Base-by-base conservation (phyloP, 805 yeast species). In the Suhomyces kilbournensis region DNA sequence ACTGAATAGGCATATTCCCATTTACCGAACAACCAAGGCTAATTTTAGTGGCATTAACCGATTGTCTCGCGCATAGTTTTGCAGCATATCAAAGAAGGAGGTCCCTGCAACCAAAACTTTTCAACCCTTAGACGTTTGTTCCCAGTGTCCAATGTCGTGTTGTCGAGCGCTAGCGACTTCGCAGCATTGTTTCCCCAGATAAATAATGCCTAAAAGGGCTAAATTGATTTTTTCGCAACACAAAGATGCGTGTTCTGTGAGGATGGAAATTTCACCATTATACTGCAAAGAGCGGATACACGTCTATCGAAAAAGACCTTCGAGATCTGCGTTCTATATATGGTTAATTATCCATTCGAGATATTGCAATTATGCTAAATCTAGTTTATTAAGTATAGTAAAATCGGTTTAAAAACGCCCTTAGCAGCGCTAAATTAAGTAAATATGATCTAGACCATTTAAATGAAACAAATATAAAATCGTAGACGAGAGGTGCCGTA, bases 171-270 rank as follows among this genome's bases (percentile, higher is more conserved):
- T 12, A 42, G 45, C 45, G 45, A 42, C 45, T 17, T 23, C 28
- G 30, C 30, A 9, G 32, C n/a, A 46, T 46, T 46, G 48, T 46
- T 46, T 12, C 32, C 32, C 43, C 47, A 45, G 47, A 23, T 35
- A 32, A 17, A 12, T 5, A 15, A 14, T 26, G 12, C 48, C 48
- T 28, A 46, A 46, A 46, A 45, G 40, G 20, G 47, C 30, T 45
- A 45, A 45, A 45, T 38, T 38, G 15, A 32, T 32, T 38, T 38
- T 38, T 38, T 17, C 42, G 42, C 23, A n/a, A 2, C 40, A 38
- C 23, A 38, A 38, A 42, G 10, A 23, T 14, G 45, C 45, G 45
- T 20, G 26, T 22, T 28, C 23, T 42, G 45, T 22, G 22, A 14
- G 28, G 6, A 14, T 15, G 22, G 7, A 14, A 42, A 42, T 42